Evolutionary conservation across 1,139 yeast species (phyloP).

Genomic region (Protomyces gravidus): DNA sequence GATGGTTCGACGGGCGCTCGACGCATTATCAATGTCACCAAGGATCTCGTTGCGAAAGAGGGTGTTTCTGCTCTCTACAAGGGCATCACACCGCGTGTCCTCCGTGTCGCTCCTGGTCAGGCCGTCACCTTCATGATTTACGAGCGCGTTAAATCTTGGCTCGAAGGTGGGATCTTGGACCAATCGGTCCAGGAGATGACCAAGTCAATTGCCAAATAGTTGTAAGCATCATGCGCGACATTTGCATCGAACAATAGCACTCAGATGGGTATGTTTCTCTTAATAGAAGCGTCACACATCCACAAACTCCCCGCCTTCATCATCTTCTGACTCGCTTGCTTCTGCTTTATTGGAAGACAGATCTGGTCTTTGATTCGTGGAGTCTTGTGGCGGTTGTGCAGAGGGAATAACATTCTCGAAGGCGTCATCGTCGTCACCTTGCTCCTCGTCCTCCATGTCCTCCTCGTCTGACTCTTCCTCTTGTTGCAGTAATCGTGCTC

Average conservation of each 20-base stretch:
- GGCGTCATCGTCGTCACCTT: conserved; percentile 20
- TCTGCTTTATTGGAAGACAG: neutral
- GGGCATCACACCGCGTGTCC: conserved; percentile 97
- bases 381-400: no score
- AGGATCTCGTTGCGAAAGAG: conserved; percentile 78
- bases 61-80: conserved; percentile 84
- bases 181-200: conserved; percentile 2
- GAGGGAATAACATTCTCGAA: conserved; percentile 4
- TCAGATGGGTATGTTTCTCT: no score
- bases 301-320: conserved; percentile 29
- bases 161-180: conserved; percentile 44
- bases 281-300: no score
- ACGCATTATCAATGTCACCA: conserved; percentile 76
- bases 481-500: conserved; percentile 18
- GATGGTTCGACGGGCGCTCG: conserved; percentile 67
- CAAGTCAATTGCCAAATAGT: neutral
- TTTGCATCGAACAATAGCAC: no score
- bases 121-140: conserved; percentile 97
- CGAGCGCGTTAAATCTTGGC: conserved; percentile 72
- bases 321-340: conserved; percentile 7
- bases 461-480: conserved; percentile 30
- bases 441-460: conserved; percentile 31
- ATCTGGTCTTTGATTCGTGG: no score
- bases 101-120: conserved; percentile 98
- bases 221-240: no score